Evolutionary conservation across 805 yeast species (phyloP).

Genomic region (Teunomyces barrocoloradensis): DNA sequence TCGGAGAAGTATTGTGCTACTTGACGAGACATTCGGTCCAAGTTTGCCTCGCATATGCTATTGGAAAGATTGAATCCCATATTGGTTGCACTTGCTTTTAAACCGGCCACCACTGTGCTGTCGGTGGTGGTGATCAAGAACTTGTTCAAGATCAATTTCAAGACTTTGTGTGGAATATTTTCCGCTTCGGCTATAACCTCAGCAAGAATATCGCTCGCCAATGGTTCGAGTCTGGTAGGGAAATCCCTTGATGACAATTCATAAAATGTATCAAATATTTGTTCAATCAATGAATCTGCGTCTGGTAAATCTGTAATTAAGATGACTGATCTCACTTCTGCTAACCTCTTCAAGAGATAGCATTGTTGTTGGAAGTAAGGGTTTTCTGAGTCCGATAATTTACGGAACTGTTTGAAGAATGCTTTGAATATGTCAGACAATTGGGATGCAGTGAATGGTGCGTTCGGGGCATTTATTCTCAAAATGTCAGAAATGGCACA

Average conservation of each 20-base stretch:
- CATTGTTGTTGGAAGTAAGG: constrained; percentile 63
- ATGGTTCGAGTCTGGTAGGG: constrained; percentile 54
- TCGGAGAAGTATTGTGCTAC: constrained; percentile 81
- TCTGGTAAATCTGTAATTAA: constrained; percentile 73
- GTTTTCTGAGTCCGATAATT: constrained; percentile 51
- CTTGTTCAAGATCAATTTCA: constrained; percentile 63
- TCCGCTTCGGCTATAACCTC: constrained; percentile 74
- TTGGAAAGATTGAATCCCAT: constrained; percentile 67
- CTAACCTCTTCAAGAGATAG: constrained; percentile 62
- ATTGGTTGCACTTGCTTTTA: constrained; percentile 27
- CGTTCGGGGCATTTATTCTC: constrained; percentile 82
- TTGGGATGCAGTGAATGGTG: constrained; percentile 71
- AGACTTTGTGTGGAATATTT: constrained; percentile 55
- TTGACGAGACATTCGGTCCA: constrained; percentile 72
- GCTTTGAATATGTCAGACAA: constrained; percentile 64
- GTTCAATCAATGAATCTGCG: constrained; percentile 51
- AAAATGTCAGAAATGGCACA: constrained; percentile 76
- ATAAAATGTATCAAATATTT: constrained; percentile 62
- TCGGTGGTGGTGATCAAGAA: constrained; percentile 37
- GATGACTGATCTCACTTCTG: constrained; percentile 73
- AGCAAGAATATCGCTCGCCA: constrained; percentile 67
- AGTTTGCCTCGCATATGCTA: constrained; percentile 63
- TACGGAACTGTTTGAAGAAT: constrained; percentile 60
- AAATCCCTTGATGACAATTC: constrained; percentile 45
- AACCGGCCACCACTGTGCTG: constrained; percentile 18